Evolutionary conservation across 202 grass and related monocot species (phyloP).

Genomic region (Eragrostis tef): DNA sequence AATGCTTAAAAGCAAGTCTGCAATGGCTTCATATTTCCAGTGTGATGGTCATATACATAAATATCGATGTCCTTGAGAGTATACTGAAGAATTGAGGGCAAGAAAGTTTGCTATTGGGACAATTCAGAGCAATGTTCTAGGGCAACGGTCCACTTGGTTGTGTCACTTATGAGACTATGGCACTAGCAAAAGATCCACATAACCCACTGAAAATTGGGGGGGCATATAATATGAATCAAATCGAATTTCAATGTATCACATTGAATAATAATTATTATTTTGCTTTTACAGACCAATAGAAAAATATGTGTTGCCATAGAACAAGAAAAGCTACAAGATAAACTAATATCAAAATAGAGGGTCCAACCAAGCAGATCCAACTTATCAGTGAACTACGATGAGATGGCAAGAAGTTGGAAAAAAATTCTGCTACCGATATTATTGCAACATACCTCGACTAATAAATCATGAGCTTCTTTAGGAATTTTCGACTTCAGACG

Average conservation of each 20-base stretch:
- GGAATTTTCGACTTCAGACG: slow-evolving; percentile 61
- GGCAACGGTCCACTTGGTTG: slow-evolving; percentile 13
- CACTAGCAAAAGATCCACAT: not conserved
- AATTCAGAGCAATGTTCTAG: not conserved
- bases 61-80: not conserved
- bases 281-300: not conserved
- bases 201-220: slow-evolving; percentile 15
- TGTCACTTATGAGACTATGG: not conserved
- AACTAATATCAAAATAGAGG: not conserved
- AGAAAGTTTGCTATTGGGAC: slow-evolving; percentile 4
- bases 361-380: slow-evolving; percentile 32
- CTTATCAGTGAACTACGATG: slow-evolving; percentile 6
- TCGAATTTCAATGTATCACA: not conserved
- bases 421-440: not conserved
- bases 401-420: slow-evolving; percentile 24
- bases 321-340: slow-evolving; percentile 12
- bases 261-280: not conserved
- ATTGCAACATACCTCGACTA: slow-evolving; percentile 65
- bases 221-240: slow-evolving; percentile 13
- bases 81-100: slow-evolving; percentile 14
- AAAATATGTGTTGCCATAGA: slow-evolving; percentile 12
- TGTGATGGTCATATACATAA: not conserved
- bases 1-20: not conserved
- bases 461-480: slow-evolving; percentile 60
- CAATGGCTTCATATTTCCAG: not conserved